Evolutionary conservation across 2,329 filamentous ascomycete genomes (phyloP).

Genomic region (Microdochium nivale): DNA sequence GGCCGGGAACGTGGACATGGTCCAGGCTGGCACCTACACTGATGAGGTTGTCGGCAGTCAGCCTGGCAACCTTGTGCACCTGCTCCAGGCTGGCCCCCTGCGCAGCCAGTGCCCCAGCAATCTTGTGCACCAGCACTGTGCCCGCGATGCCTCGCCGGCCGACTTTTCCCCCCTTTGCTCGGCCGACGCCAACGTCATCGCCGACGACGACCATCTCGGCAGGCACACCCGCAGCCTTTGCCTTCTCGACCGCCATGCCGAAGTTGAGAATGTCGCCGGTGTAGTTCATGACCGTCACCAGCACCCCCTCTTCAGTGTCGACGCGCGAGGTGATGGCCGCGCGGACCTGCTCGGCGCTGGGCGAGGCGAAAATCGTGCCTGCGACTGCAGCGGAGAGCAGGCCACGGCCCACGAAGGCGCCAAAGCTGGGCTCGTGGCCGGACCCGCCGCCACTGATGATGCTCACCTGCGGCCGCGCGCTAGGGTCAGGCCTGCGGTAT

Average conservation of each 20-base stretch:
- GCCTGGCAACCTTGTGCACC: conserved; percentile 62
- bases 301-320: conserved; percentile 61
- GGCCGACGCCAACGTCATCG: conserved; percentile 85
- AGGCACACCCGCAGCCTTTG: conserved; percentile 65
- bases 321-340: conserved; percentile 67
- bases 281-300: conserved; percentile 95
- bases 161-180: conserved; percentile 78
- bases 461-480: conserved; percentile 54
- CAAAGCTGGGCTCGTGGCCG: conserved; percentile 85
- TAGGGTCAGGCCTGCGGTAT: conserved; percentile 54
- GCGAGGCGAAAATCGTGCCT: conserved; percentile 80
- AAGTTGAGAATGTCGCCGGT: conserved; percentile 88
- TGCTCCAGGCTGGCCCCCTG: conserved; percentile 59
- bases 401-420: conserved; percentile 74
- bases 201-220: conserved; percentile 88
- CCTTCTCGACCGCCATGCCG: conserved; percentile 88
- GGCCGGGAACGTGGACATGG: conserved; percentile 89
- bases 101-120: conserved; percentile 74
- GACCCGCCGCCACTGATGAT: conserved; percentile 83
- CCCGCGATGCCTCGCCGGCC: conserved; percentile 85
- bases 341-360: conserved; percentile 74
- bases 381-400: conserved; percentile 75
- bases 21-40: conserved; percentile 79
- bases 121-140: conserved; percentile 86
- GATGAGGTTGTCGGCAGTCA: conserved; percentile 68